Percentiles rank a stretch among this genome's conserved stretches.
These are phyloP conservation scores for Aristolochia fimbriata DNA, from an alignment of 164 flowering plant species.

Conservation along the genomic window DNA sequence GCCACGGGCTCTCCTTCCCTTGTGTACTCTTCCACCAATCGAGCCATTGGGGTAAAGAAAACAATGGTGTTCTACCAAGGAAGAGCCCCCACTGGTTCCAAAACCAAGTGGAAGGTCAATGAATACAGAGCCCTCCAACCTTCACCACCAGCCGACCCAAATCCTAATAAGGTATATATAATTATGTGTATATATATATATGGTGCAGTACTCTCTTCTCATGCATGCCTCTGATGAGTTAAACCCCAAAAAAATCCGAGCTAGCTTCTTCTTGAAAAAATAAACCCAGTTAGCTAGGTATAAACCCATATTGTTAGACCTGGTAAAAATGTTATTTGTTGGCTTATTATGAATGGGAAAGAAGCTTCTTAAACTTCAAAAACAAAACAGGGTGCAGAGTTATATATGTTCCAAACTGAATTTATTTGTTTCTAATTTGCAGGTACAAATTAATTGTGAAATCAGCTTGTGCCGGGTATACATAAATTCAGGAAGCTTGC, in stretches of 20 bases:
- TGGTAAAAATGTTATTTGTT: no score
- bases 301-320: no score
- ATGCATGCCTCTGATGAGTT: no score
- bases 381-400: no score
- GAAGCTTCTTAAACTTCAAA: no score
- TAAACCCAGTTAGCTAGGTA: no score
- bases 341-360: no score
- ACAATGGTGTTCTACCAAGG: constrained; percentile 17
- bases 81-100: constrained; percentile 11
- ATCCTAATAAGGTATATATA: constrained; percentile 2
- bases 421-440: constrained; percentile 1
- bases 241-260: no score
- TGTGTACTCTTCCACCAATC: constrained; percentile 32
- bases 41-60: constrained; percentile 33
- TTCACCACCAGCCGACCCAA: neutral
- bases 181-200: neutral
- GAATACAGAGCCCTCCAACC: constrained; percentile 9
- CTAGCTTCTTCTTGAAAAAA: no score
- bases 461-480: constrained; percentile 59
- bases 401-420: neutral
- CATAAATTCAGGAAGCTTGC: constrained; percentile 37
- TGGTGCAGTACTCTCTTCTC: neutral
- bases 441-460: constrained; percentile 42
- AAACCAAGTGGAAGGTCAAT: constrained; percentile 13
- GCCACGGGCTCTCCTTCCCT: constrained; percentile 60